These are phyloP conservation scores for Fragilariopsis cylindrus DNA, from an alignment of 108 stramenopile species.

Conservation along the genomic window DNA sequence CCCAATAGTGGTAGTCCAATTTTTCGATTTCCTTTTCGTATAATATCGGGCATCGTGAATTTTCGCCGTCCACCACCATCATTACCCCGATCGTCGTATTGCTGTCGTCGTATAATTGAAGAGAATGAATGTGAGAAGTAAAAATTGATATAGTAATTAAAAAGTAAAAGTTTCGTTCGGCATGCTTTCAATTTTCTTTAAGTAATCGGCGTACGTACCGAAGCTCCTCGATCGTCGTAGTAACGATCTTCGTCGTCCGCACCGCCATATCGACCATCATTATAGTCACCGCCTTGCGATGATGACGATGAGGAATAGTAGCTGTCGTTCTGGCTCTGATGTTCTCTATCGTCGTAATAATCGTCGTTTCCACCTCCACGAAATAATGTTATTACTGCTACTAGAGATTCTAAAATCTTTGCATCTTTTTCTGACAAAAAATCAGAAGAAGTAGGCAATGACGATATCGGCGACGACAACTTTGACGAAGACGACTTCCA, in stretches of 20 bases:
- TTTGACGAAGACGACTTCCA: not conserved
- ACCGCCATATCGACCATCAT: not conserved
- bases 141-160: not conserved
- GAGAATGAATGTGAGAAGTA: not conserved
- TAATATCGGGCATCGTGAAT: constrained; percentile 27
- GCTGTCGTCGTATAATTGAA: not conserved
- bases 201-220: not conserved
- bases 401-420: not conserved
- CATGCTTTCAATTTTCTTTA: not conserved
- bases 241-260: constrained; percentile 11
- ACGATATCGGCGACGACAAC: not conserved
- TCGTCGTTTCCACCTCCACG: constrained; percentile 13
- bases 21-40: constrained; percentile 59
- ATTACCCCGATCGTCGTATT: constrained; percentile 25
- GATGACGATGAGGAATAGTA: not conserved
- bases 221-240: constrained; percentile 17
- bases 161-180: not conserved
- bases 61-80: not conserved
- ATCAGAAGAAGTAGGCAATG: not conserved
- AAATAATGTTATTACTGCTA: not conserved
- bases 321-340: not conserved
- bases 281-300: constrained; percentile 3
- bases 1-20: constrained; percentile 76
- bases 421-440: constrained; percentile 6
- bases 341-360: constrained; percentile 18